phyloP scores from a whole-genome alignment of 768 basidiomycete genomes.

The Pleurotus djamor region DNA sequence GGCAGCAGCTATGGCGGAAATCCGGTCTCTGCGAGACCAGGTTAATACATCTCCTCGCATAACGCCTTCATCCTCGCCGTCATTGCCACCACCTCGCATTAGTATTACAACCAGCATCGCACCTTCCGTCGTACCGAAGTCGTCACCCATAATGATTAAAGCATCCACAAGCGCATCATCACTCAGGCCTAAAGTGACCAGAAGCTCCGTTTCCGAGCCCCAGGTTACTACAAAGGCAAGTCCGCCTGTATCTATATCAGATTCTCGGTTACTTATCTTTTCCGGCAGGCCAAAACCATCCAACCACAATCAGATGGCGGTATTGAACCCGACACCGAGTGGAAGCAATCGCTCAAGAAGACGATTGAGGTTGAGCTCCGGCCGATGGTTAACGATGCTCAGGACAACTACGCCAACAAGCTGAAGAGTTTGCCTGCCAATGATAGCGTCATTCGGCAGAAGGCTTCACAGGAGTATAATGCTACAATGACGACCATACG shows the following conservation, averaged over 20 bases:
- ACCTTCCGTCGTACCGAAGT: background rate
- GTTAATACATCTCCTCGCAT: background rate
- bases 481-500: slow-evolving; percentile 3
- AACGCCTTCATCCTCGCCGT: background rate
- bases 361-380: slow-evolving; percentile 4
- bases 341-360: slow-evolving; percentile 7
- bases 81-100: too few relatives aligned
- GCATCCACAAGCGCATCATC: background rate
- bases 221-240: background rate
- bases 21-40: background rate
- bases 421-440: background rate
- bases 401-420: background rate
- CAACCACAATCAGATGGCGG: background rate
- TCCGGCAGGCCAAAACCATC: background rate
- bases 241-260: background rate
- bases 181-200: background rate
- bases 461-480: slow-evolving; percentile 1
- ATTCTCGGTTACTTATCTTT: background rate
- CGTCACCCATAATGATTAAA: background rate
- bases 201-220: background rate
- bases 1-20: slow-evolving; percentile 1
- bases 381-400: slow-evolving; percentile 3
- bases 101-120: background rate
- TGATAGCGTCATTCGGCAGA: background rate
- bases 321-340: slow-evolving; percentile 2